Evolutionary conservation across 2,329 filamentous ascomycete genomes (phyloP), one percentile per base, ranked within the genome.

Genomic region (Didymella sp.): DNA sequence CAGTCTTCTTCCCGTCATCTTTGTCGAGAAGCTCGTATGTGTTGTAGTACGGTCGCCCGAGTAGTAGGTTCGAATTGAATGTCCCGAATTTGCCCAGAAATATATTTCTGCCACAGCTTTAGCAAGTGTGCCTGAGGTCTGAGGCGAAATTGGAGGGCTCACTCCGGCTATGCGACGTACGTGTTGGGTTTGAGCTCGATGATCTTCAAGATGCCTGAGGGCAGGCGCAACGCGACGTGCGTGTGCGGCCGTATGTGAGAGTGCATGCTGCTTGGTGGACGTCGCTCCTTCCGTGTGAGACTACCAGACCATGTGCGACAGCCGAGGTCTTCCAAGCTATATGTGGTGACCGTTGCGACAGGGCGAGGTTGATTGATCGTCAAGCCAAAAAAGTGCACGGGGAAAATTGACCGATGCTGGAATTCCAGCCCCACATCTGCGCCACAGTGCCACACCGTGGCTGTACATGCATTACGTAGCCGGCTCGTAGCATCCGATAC

Each of bases 11-110:
- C 59, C 84, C 84, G 35, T 77, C 70, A 4, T 87, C 82, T 24
- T 81, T 86, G 68, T 96, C 92, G 61, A 89, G 84, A 2, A 98
- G 83, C 75, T 98, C 94, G 78, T 92, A 99, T 0, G 93, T 98
- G 58, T 96, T 81, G 79, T 96, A 87, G 73, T 91, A 96, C 0
- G 95, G 95, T 7, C 95, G 88, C n/a, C 92, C 89, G 61, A 99
- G 85, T 42, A 99, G 86, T 28, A 95, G 85, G 73, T 98, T 97
- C 49, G 91, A 87, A 15, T 91, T 89, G 73, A 99, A 97, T 2
- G 87, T 87, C 62, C 95, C 95, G 74, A 95, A 96, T 85, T 97
- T 98, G 53, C 92, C 92, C 30, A 98, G 82, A 1, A 91, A 92
- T 63, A 98, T 89, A 41, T 87, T 91, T 37, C 93, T 97, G 65